Base-by-base conservation (phyloP, 2,329 filamentous ascomycete species). In the Penicillium concentricum region DNA sequence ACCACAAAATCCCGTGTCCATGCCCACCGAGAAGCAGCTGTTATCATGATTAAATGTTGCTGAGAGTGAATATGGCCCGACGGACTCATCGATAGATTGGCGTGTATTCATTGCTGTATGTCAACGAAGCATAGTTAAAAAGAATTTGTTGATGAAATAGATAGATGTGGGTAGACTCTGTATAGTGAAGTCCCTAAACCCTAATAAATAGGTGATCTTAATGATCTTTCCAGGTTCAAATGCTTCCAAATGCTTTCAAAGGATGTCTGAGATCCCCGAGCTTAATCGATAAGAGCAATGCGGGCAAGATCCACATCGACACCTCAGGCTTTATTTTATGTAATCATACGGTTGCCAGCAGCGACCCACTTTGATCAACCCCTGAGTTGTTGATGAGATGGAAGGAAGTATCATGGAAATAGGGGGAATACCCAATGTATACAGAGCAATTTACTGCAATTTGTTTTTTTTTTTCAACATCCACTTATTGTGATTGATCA, bases 1-100 rank as follows among this genome's bases (percentile, higher is more conserved):
- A 92, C 91, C 86, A 74, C 88, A 90, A 73, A 95, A 92, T 28
- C 93, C 93, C 12, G 87, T 87, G 69, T 96, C 90, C 9, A 96
- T 81, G 9, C 91, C 94, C 30, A 95, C 89, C 26, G 91, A 85
- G 74, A 97, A 97, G 69, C 89, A 92, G 66, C 86, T 92, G 63
- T 85, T 85, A 72, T 94, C 90, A 67, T 86, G 83, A 71, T 97
- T 97, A 79, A 96, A 96, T 9, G 89, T 86, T 44, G 88, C 86
- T 15, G 91, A 95, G 37, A 97, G 83, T 12, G 92, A 92, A 59
- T 87, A 84, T 5, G 89, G 88, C 52, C 87, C 85, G 42, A 82
- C 83, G 18, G 90, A 86, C 49, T 86, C 85, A 78, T 96, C 91
- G 69, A 97, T 91, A 55, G 90, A 85, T 51, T 89, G 89, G 57